Evolutionary conservation across 257 asterid species (phyloP), one percentile per base, ranked within the genome.

Genomic region (Nicotiana obtusifolia): DNA sequence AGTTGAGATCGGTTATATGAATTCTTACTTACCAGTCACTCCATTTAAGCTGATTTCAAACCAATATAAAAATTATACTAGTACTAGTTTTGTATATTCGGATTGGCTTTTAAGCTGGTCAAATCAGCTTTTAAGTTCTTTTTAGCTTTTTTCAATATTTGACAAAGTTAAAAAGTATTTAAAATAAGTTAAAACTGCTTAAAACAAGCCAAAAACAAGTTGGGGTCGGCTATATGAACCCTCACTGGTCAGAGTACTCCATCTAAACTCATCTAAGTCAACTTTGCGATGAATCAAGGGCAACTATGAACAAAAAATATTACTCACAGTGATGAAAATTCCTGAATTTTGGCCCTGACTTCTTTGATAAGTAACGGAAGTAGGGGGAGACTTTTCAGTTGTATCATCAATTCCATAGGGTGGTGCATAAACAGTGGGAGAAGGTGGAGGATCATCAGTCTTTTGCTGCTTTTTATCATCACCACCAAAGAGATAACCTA

Each of bases 401-500:
- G 31, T 3, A 62, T 53, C 20, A 60, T 90, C 94, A 14, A 68
- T 86, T 33, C 92, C 94, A 69, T 89, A 90, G 0, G 94, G 94
- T 15, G 94, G 94, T 78, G 76, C 67, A 79, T 5, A 68, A 62
- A 87, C 76, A 5, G 82, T 75, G 1, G 90, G 86, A 11, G 88
- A 77, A 20, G 90, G 81, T 16, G 84, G 91, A 8, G 87, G 81
- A 6, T 82, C 82, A 61, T 83, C 82, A 56, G 68, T 80, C 3
- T n/a, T 82, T 54, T 86, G 61, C 37, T 81, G 82, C 44, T 89
- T 90, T n/a, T 89, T 88, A 11, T 86, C 84, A 31, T 87, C 92
- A 28, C 86, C 53, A 78, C 92, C 92, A 80, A 91, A 91, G 44
- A 91, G 88, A 76, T 91, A 91, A 10, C 95, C 95, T 57, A 91